phyloP scores from a whole-genome alignment of 2,329 filamentous ascomycete species.

The Aspergillus puulaauensis region DNA sequence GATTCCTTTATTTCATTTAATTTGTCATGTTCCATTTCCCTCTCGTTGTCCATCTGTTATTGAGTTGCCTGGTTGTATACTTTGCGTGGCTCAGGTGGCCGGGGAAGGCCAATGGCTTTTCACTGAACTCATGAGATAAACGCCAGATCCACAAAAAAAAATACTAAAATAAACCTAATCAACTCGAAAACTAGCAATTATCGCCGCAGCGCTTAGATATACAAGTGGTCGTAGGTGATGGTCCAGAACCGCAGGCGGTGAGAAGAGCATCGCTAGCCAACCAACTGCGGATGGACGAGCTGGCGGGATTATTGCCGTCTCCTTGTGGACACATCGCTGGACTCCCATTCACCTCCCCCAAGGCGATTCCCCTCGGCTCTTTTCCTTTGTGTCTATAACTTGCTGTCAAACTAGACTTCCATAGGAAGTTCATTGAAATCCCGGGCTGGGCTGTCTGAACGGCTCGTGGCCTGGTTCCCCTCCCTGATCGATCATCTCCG shows the following conservation, averaged over 20 bases:
- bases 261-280: conserved; percentile 25
- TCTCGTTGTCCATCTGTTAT: not conserved
- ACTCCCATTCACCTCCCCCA: conserved; percentile 13
- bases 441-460: conserved; percentile 32
- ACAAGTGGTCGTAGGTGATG: not conserved
- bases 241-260: conserved; percentile 25
- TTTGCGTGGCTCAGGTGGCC: not conserved
- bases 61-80: not conserved
- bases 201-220: not conserved
- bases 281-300: conserved; percentile 27
- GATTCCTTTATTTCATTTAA: not conserved
- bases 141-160: not conserved
- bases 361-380: conserved; percentile 21
- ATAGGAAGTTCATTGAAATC: conserved; percentile 12
- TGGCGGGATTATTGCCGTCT: conserved; percentile 31
- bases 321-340: conserved; percentile 35
- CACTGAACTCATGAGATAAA: not conserved
- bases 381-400: conserved; percentile 9
- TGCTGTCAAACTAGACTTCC: conserved; percentile 9
- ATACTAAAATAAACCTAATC: not conserved
- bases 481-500: conserved; percentile 29
- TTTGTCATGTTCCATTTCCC: not conserved
- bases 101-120: not conserved
- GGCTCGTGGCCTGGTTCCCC: conserved; percentile 32
- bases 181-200: not conserved